Conservation (phyloP, 371 early-diverging fungal genomes). For the Syncephalastrum contaminatum region DNA sequence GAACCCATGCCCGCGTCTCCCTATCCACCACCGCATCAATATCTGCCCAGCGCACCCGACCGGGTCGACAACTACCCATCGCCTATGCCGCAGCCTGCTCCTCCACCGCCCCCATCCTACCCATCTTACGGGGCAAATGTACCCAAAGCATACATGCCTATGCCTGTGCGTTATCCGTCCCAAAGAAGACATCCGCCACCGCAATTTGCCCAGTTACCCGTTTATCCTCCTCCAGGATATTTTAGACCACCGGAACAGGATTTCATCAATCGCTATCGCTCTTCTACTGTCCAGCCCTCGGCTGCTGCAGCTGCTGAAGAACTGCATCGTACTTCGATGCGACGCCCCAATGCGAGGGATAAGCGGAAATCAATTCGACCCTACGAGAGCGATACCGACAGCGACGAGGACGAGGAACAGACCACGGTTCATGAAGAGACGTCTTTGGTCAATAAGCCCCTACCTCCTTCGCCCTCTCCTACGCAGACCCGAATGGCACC, state of each 20-base stretch:
- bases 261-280: slow-evolving; percentile 12
- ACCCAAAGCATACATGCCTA: too few species aligned
- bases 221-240: slow-evolving; percentile 17
- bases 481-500: not conserved
- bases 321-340: not conserved
- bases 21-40: too few species aligned
- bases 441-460: slow-evolving; percentile 4
- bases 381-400: slow-evolving; percentile 5
- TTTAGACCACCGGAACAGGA: slow-evolving; percentile 15
- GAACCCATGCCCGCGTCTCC: too few species aligned
- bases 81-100: too few species aligned
- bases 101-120: too few species aligned
- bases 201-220: too few species aligned
- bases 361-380: slow-evolving; percentile 4
- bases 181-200: too few species aligned
- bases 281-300: slow-evolving; percentile 17
- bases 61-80: too few species aligned
- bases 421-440: slow-evolving; percentile 15
- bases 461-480: slow-evolving; percentile 9
- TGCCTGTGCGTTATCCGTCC: too few species aligned
- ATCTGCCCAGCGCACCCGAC: too few species aligned
- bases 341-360: not conserved
- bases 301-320: slow-evolving; percentile 12
- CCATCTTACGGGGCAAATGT: too few species aligned
- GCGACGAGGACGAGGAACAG: slow-evolving; percentile 3